Evolutionary conservation across 192 early-diverging fungal genomes (phyloP), one percentile per base, ranked within the genome.

Genomic region (Mortierella hygrophila): DNA sequence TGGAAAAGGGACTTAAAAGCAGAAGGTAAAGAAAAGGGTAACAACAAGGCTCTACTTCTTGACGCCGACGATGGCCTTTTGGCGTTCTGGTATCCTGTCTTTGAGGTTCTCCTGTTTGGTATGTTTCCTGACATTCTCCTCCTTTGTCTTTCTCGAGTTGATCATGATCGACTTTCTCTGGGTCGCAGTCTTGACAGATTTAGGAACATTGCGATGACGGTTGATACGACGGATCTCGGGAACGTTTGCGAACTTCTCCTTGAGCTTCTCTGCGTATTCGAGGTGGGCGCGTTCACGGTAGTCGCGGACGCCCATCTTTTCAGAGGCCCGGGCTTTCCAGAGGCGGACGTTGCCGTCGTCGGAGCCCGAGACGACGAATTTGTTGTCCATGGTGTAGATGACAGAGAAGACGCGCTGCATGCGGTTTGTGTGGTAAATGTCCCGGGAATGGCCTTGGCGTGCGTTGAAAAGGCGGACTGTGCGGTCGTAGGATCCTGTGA

Each of bases 351-450:
- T 99, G 77, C 98, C 98, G 88, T 99, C 99, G 88, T 99, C 98
- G 35, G 95, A 97, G 18, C 98, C 99, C 16, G 97, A 98, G 35
- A 99, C 82, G 9, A 99, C 94, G 85, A 94, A 99, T 71, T 97
- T 98, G 85, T 93, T 92, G 87, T 99, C 99, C 96, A 98, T 97
- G 70, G 94, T 95, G 88, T 92, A 99, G 75, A 95, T 93, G 29
- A 97, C 98, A 74, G 95, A 95, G 84, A 98, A 99, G 41, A 99
- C 93, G 23, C 95, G 91, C 88, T 99, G 99, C 99, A 99, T 99
- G 72, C 99, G 96, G 89, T 98, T 97, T 15, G 98, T 97, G 90
- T 99, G 97, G 89, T 99, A 99, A 44, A 97, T 92, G 83, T 99
- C 99, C 52, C 96, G 93, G 72, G 93, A 94, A 88, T 97, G 95